Percentiles rank a stretch among this genome's conserved stretches.
Evolutionary conservation across 208 protist species (phyloP).

Genomic region (Lotmaria passim): DNA sequence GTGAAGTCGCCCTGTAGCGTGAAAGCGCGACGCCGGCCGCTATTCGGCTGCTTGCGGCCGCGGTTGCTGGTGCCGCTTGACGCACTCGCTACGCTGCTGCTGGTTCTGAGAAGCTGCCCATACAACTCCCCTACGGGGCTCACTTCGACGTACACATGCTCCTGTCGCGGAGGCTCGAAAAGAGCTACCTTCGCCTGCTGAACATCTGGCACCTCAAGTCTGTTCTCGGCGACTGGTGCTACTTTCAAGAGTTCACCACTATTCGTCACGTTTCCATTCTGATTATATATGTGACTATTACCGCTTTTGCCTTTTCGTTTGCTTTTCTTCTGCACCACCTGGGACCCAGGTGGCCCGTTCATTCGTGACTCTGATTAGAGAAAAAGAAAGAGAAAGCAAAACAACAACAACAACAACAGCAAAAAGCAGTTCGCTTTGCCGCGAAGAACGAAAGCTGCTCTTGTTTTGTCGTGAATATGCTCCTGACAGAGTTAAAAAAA

Average conservation of each 20-base stretch:
- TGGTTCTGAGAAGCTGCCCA: conserved; percentile 3
- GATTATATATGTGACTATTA: neutral
- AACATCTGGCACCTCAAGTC: too few species aligned
- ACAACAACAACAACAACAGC: neutral
- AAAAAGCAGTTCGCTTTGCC: too few species aligned
- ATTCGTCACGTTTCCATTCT: neutral
- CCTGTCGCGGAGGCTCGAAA: conserved; percentile 29
- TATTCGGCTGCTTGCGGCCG: neutral
- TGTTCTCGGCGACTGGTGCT: too few species aligned
- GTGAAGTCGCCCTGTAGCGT: conserved; percentile 44
- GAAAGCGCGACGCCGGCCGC: neutral
- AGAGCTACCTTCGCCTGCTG: too few species aligned
- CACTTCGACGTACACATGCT: conserved; percentile 21
- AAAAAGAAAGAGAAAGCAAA: neutral
- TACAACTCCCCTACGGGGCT: conserved; percentile 18
- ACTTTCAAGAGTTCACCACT: too few species aligned
- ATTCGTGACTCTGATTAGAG: conserved; percentile 2
- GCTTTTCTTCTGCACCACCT: conserved; percentile 21
- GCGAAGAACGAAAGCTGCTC: too few species aligned
- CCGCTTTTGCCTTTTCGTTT: conserved; percentile 12
- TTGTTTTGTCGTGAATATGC: too few species aligned
- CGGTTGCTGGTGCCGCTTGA: conserved; percentile 1
- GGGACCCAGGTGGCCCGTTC: conserved; percentile 23
- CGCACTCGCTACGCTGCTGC: neutral
- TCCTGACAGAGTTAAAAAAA: too few species aligned